Base-by-base conservation (phyloP, 306 rosid species). In the Lathyrus sativus region DNA sequence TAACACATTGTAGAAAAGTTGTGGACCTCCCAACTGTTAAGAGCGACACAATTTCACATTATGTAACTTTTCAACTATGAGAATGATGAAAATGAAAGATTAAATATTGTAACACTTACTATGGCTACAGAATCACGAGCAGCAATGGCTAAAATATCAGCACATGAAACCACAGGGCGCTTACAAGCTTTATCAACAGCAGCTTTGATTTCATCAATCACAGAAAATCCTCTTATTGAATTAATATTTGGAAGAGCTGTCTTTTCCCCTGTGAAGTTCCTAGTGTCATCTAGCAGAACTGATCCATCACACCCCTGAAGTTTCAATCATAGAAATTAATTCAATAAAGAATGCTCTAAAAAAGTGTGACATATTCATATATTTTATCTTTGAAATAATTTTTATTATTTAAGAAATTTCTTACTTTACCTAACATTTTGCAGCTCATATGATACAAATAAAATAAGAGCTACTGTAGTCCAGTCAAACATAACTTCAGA, bases 261-360 rank as follows among this genome's bases (percentile, higher is more conserved):
- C 37, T 82, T 79, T 46, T 82, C 86, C 0, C 86, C 86, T 8
- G 7, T 63, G 70, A 82, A 71, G 9, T 7, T 65, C 2, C 4
- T 6, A 0, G 68, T 68, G 56, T 82, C 86, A 49, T 82, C 83
- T 14, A 82, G 66, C 17, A 82, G 58, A 37, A 78, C 22, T 2
- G 83, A 82, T 65, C 83, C 86, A 67, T 82, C 86, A 71, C 83
- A 78, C 0, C 86, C 86, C 86, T 82, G 70, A 46, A 9, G 0
- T 48, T 62, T 9, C 55, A 4, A 50, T 15, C 5, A 39, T 51
- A 38, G 3, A 62, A 18, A 55, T 14, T 38, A 51, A 4, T 4
- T 41, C 6, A 45, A 56, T 24, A 56, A 15, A 56, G 15, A 57
- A 17, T 28, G 14, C 10, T 28, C 3, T 11, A 11, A 10, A 24